Percentiles rank a stretch among this genome's conserved stretches.
These are phyloP conservation scores for Vigna nakashimae DNA, from an alignment of 306 rosid species.

Conservation along the genomic window DNA sequence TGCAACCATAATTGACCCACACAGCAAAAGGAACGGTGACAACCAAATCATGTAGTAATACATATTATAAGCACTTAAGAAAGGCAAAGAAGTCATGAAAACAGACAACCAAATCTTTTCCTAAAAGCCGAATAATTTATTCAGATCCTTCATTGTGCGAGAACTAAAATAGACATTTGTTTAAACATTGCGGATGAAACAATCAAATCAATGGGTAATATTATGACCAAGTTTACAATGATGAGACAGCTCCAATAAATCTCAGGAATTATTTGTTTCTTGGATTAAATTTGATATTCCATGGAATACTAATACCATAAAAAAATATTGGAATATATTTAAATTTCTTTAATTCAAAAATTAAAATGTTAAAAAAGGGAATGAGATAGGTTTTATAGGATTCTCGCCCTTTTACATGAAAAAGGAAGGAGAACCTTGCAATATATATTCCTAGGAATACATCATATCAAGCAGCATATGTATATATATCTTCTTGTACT, in stretches of 20 bases:
- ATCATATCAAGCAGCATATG: not conserved
- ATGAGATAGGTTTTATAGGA: not conserved
- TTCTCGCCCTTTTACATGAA: too few relatives aligned
- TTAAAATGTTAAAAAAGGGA: too few relatives aligned
- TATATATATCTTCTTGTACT: not conserved
- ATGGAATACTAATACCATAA: not conserved
- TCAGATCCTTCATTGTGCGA: not conserved
- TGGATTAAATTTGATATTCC: not conserved
- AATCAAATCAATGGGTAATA: constrained; percentile 25
- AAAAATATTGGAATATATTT: not conserved
- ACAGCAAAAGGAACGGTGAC: constrained; percentile 23
- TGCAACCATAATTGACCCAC: constrained; percentile 53
- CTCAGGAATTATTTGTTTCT: not conserved
- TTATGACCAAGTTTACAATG: not conserved
- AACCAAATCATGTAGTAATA: constrained; percentile 10
- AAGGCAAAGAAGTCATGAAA: constrained; percentile 15
- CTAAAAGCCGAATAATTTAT: constrained; percentile 1
- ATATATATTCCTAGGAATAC: not conserved
- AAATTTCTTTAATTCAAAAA: too few relatives aligned
- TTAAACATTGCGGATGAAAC: not conserved
- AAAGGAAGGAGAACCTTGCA: too few relatives aligned
- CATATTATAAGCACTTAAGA: not conserved
- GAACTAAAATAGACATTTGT: not conserved
- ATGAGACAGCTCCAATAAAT: constrained; percentile 25
- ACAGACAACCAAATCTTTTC: constrained; percentile 4